Conservation (phyloP, 2,329 filamentous ascomycete species). For the Paecilomyces fulvus region DNA sequence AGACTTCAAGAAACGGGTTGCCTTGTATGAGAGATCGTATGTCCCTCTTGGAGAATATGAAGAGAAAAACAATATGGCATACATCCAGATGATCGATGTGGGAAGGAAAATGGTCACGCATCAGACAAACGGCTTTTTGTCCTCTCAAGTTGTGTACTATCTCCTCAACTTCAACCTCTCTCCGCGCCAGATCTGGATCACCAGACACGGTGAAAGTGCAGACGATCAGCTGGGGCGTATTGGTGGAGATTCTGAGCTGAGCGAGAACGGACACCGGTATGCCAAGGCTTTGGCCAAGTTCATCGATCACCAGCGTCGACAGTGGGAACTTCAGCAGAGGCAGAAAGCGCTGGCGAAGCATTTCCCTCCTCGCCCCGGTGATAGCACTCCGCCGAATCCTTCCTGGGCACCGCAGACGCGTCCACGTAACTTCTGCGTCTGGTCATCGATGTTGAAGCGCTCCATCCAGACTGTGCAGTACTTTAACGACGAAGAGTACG, state of each 20-base stretch:
- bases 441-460: conserved; percentile 94
- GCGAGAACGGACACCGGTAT: conserved; percentile 70
- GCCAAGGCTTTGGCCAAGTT: conserved; percentile 73
- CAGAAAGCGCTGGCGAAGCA: conserved; percentile 66
- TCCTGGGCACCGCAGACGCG: conserved; percentile 55
- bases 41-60: conserved; percentile 84
- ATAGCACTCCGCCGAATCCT: conserved; percentile 90
- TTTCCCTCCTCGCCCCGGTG: conserved; percentile 84
- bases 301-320: conserved; percentile 67
- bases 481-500: conserved; percentile 93
- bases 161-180: conserved; percentile 94
- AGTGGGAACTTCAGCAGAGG: conserved; percentile 77
- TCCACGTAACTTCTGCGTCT: conserved; percentile 87
- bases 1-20: conserved; percentile 89
- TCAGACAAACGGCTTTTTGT: conserved; percentile 83
- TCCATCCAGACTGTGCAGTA: conserved; percentile 80
- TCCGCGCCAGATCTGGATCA: conserved; percentile 96
- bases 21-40: conserved; percentile 90
- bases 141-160: conserved; percentile 87
- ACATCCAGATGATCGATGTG: conserved; percentile 96
- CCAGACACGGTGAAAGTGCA: conserved; percentile 79
- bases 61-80: conserved; percentile 83
- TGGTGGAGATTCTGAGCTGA: conserved; percentile 81
- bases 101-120: conserved; percentile 89
- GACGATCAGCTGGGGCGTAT: conserved; percentile 86